Evolutionary conservation across 2,329 filamentous ascomycete genomes (phyloP).

Genomic region (Thielaviopsis ethacetica): DNA sequence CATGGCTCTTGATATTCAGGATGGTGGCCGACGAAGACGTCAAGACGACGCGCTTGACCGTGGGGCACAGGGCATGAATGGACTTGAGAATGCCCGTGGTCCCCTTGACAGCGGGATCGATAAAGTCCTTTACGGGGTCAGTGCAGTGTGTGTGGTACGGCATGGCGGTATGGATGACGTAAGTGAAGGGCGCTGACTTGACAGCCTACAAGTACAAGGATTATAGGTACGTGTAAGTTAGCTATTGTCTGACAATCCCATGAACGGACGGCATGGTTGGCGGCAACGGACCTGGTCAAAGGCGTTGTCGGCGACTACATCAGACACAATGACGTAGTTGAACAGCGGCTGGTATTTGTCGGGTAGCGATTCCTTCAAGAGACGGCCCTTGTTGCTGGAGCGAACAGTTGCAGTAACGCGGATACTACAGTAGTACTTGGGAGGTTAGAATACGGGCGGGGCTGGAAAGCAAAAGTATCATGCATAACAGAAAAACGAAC

Average conservation of each 20-base stretch:
- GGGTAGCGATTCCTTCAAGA: conserved; percentile 25
- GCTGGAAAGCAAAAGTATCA: not conserved
- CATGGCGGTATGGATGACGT: conserved; percentile 57
- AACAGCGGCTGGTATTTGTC: conserved; percentile 15
- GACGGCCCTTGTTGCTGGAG: conserved; percentile 27
- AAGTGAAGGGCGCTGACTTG: conserved; percentile 40
- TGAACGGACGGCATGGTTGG: conserved; percentile 17
- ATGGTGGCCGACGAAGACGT: conserved; percentile 32
- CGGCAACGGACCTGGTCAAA: conserved; percentile 38
- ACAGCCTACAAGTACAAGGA: not conserved
- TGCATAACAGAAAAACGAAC: not conserved
- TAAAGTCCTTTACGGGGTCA: conserved; percentile 28
- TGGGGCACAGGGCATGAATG: conserved; percentile 24
- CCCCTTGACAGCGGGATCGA: conserved; percentile 39
- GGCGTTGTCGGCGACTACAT: conserved; percentile 52
- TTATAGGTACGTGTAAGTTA: no score
- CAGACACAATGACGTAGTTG: conserved; percentile 43
- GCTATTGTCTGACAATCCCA: not conserved
- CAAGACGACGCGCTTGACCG: conserved; percentile 47
- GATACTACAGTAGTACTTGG: not conserved
- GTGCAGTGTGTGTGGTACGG: conserved; percentile 56
- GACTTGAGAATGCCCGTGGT: conserved; percentile 33
- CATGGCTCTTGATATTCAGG: conserved; percentile 22
- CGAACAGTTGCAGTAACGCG: conserved; percentile 7
- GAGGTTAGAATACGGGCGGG: not conserved